Evolutionary conservation across 768 basidiomycete species (phyloP).

Genomic region (Sutorius australiensis): DNA sequence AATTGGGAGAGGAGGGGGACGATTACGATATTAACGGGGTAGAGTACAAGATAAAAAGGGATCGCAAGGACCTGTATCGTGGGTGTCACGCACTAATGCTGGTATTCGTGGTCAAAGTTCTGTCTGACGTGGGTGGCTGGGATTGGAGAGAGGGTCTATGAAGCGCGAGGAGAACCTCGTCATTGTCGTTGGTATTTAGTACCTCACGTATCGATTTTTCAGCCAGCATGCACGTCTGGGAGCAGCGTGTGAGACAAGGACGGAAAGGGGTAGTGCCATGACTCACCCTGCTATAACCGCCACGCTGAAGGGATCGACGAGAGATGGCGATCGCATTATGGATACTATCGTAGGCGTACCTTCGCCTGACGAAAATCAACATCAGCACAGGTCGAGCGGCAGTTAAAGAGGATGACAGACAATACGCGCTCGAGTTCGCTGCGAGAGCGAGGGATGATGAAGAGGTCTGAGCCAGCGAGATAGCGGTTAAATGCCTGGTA

Average conservation of each 20-base stretch:
- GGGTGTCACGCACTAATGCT: constrained; percentile 25
- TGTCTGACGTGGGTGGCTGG: constrained; percentile 16
- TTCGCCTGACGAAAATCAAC: constrained; percentile 41
- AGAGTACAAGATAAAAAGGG: constrained; percentile 7
- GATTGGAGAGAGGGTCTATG: constrained; percentile 38
- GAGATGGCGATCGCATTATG: constrained; percentile 76
- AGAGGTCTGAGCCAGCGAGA: constrained; percentile 65
- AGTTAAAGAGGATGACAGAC: constrained; percentile 38
- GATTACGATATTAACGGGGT: constrained; percentile 4
- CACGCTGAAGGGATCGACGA: constrained; percentile 55
- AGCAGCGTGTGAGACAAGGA: neutral
- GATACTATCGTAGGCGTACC: constrained; percentile 76
- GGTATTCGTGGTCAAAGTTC: constrained; percentile 8
- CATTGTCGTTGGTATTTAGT: constrained; percentile 66
- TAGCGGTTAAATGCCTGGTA: constrained; percentile 77
- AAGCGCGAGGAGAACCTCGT: constrained; percentile 58
- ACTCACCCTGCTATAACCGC: constrained; percentile 53
- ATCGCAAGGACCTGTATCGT: neutral
- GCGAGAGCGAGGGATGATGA: constrained; percentile 62
- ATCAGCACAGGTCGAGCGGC: constrained; percentile 3
- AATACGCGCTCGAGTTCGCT: constrained; percentile 68
- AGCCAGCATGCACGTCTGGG: constrained; percentile 65
- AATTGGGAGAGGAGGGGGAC: neutral
- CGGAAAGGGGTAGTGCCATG: neutral
- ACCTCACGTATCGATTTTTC: constrained; percentile 69